Evolutionary conservation across 768 basidiomycete genomes (phyloP), one percentile per base, ranked within the genome.

Genomic region (Tephrocybe sp.): DNA sequence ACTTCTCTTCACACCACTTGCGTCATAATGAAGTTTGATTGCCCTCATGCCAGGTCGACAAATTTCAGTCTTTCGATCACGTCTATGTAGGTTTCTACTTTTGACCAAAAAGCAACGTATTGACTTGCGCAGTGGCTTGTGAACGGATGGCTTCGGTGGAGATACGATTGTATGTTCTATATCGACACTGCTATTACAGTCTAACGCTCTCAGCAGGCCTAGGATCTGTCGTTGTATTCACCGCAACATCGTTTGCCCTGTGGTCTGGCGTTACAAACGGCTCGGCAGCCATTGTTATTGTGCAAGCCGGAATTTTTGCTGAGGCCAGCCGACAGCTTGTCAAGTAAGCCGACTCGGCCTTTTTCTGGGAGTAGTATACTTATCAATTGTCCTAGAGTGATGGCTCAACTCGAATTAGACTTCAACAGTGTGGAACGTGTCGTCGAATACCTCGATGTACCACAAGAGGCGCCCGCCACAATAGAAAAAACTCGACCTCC

Each of bases 401-500:
- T 79, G 40, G 86, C 85, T 2, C 84, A 86, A 55, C 63, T 87
- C 1, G 86, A 87, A 60, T 74, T 87, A 11, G 84, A 87, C 57
- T 87, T 86, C 64, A 87, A 86, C 58, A 82, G 83, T 31, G 79
- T 88, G 1, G 86, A 89, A 58, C 79, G 87, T 49, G 82, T 88
- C 19, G 75, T 79, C 13, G 86, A 87, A 62, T 88, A 88, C 59
- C 69, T 87, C 16, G 76, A 78, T 29, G 74, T 86, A 7, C 76
- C 79, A 1, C 83, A 86, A 61, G 86, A 89, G 64, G 83, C 84
- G 0, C 82, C 83, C 34, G 77, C 83, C 0, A 66, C 82, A 37
- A 73, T 83, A 44, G 69, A 78, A 22, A 70, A 73, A 30, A 71
- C 59, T 43, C 73, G 80, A 41, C 83, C 86, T n/a, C 86, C 86